These are phyloP conservation scores for Ilyonectria destructans DNA, from an alignment of 2,329 filamentous ascomycete genomes.

Conservation along the genomic window DNA sequence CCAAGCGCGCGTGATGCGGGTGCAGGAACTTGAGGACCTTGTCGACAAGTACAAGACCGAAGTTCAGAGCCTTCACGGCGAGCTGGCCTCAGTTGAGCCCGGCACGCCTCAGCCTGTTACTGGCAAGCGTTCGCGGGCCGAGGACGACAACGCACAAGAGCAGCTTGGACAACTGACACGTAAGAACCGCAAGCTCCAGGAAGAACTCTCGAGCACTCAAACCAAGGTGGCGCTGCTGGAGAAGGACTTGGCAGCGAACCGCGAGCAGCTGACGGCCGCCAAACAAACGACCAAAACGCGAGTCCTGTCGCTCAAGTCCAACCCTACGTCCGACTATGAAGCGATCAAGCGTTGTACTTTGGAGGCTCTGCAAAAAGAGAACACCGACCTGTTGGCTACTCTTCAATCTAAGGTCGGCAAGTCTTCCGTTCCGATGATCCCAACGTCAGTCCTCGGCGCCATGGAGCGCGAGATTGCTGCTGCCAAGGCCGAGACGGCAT, in stretches of 20 bases:
- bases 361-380: conserved; percentile 84
- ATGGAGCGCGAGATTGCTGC: conserved; percentile 83
- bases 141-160: conserved; percentile 76
- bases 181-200: conserved; percentile 89
- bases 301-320: conserved; percentile 89
- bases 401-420: conserved; percentile 66
- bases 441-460: conserved; percentile 82
- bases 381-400: conserved; percentile 84
- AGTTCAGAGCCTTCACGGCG: conserved; percentile 80
- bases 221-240: conserved; percentile 80
- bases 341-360: conserved; percentile 88
- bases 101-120: conserved; percentile 58
- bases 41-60: conserved; percentile 91
- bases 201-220: conserved; percentile 80
- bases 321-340: conserved; percentile 90
- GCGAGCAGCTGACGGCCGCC: conserved; percentile 80
- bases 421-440: conserved; percentile 76
- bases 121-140: conserved; percentile 77
- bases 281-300: conserved; percentile 82
- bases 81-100: conserved; percentile 78
- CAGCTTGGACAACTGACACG: conserved; percentile 87
- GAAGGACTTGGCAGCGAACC: conserved; percentile 81
- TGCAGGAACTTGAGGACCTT: conserved; percentile 87
- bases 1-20: conserved; percentile 79
- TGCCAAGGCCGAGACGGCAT: conserved; percentile 77